Conservation (phyloP, 345 rosid species). For the Eucalyptus sideroxylon region DNA sequence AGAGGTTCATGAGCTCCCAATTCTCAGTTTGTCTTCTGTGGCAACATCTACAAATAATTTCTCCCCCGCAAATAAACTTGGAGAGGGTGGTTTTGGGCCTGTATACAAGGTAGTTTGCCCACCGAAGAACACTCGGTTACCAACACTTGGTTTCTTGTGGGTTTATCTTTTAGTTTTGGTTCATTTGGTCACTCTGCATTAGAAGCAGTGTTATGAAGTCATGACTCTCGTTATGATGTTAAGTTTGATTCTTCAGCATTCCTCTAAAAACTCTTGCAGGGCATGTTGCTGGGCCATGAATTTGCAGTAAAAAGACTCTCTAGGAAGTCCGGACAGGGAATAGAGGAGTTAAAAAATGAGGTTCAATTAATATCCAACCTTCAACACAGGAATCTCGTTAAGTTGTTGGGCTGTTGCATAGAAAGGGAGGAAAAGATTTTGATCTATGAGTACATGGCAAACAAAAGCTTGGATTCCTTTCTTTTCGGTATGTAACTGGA, state of each 20-base stretch:
- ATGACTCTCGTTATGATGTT: not conserved
- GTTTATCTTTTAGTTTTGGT: not conserved
- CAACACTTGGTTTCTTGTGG: not conserved
- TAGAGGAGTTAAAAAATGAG: conserved; percentile 9
- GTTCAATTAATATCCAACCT: conserved; percentile 9
- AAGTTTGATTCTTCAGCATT: not conserved
- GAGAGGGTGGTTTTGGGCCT: conserved; percentile 21
- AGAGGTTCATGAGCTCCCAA: not conserved
- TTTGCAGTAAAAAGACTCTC: conserved; percentile 9
- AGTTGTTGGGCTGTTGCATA: conserved; percentile 8
- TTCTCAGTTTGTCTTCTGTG: not conserved
- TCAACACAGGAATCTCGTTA: conserved; percentile 11
- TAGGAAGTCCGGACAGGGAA: conserved; percentile 5
- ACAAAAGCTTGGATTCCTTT: conserved; percentile 9
- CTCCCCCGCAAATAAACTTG: conserved; percentile 4
- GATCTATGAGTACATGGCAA: conserved; percentile 8
- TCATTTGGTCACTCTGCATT: not conserved
- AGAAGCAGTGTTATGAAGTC: not conserved
- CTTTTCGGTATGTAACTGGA: not conserved
- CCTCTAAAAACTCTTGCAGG: not conserved
- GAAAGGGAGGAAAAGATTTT: conserved; percentile 4
- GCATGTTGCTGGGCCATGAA: not conserved
- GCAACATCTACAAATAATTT: conserved; percentile 7
- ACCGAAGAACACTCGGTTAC: not conserved
- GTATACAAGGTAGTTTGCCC: conserved; percentile 6